Conservation (phyloP, 1,284 basidiomycete genomes). For the Rhizoctonia solani region DNA sequence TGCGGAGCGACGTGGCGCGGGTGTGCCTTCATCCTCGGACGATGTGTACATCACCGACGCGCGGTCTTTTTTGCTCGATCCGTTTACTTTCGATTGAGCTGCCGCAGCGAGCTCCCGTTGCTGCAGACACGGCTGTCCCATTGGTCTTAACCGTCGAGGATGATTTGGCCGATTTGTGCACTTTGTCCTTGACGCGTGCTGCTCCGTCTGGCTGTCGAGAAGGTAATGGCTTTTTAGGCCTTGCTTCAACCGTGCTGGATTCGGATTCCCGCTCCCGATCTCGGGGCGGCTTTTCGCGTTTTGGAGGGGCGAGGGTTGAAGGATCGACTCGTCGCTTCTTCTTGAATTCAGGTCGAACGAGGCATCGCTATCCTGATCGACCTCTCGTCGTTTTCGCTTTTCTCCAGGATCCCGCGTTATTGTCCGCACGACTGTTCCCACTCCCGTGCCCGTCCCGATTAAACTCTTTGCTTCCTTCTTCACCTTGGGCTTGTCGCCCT, state of each 20-base stretch:
- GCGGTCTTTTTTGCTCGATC: constrained; percentile 31
- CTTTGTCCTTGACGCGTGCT: constrained; percentile 1
- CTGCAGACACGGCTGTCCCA: neutral
- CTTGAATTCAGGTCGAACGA: constrained; percentile 11
- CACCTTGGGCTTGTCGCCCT: constrained; percentile 19
- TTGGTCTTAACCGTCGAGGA: constrained; percentile 4
- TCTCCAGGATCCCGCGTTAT: neutral
- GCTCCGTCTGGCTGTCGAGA: constrained; percentile 1
- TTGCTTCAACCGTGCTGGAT: constrained; percentile 6
- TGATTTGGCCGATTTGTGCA: neutral
- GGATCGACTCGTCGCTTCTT: constrained; percentile 19
- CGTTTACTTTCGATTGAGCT: neutral
- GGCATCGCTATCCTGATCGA: constrained; percentile 24
- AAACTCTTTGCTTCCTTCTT: neutral
- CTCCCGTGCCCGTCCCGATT: neutral
- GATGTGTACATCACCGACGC: constrained; percentile 21
- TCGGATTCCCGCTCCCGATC: constrained; percentile 22
- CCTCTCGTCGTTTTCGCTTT: neutral
- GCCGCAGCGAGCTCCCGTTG: neutral
- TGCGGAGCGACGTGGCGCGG: constrained; percentile 1
- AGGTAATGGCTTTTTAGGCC: constrained; percentile 16
- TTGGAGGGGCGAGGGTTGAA: neutral
- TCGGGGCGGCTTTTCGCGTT: constrained; percentile 1
- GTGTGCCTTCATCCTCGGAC: constrained; percentile 23
- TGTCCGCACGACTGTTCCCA: neutral